Evolutionary conservation across 257 asterid genomes (phyloP).

Genomic region (Asclepias syriaca): DNA sequence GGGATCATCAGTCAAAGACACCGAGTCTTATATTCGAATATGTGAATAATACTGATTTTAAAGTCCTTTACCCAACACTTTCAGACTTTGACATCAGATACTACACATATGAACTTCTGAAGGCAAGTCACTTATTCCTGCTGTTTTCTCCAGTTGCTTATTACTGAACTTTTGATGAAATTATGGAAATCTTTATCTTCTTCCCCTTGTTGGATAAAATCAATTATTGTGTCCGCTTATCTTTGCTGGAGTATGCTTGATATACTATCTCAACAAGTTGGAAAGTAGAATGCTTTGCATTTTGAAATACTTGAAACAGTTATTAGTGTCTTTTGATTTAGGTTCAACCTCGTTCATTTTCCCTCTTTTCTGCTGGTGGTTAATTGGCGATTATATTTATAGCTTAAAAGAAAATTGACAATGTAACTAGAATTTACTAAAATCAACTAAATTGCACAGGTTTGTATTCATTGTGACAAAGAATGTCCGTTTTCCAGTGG

Average conservation of each 20-base stretch:
- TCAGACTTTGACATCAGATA: conserved; percentile 77
- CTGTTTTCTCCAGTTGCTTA: background rate
- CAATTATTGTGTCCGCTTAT: background rate
- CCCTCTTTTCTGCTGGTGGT: no score
- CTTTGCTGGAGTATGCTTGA: background rate
- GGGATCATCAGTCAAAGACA: conserved; percentile 91
- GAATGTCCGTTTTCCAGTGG: background rate
- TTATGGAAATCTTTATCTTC: background rate
- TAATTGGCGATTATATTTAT: no score
- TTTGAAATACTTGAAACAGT: background rate
- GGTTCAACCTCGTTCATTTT: background rate
- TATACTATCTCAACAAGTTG: background rate
- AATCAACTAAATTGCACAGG: no score
- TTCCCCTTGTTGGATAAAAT: background rate
- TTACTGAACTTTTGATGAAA: background rate
- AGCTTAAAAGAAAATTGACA: background rate
- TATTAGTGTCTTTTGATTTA: background rate
- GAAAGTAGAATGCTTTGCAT: background rate
- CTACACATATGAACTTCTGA: conserved; percentile 78
- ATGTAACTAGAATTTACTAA: no score
- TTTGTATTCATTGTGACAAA: background rate
- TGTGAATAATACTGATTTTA: conserved; percentile 82
- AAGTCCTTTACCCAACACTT: conserved; percentile 83
- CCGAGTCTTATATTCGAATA: conserved; percentile 93
- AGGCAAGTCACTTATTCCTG: conserved; percentile 33